A percentile compares a stretch with the other conserved stretches of the same genome.
These are phyloP conservation scores for Lenzites betulinus DNA, from an alignment of 768 basidiomycete species.

Conservation along the genomic window DNA sequence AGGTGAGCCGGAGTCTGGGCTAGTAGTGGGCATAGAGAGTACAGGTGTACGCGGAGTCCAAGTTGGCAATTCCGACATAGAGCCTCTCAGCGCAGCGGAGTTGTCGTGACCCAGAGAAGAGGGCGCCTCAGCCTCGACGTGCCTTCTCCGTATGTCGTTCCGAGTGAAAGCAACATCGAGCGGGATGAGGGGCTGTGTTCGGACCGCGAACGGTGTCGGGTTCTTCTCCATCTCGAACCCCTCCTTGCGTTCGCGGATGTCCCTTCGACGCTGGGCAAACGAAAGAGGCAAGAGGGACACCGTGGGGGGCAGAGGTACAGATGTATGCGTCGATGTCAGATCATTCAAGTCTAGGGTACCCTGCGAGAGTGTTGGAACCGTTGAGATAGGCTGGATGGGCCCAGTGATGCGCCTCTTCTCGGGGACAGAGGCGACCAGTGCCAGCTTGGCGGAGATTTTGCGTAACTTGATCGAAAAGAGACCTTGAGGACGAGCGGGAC, in stretches of 20 bases:
- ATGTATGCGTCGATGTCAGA: too few species aligned
- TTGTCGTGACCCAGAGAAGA: too few species aligned
- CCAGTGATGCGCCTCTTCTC: background rate
- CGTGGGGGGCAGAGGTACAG: background rate
- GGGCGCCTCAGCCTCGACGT: slow-evolving; percentile 10
- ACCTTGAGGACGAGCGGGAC: background rate
- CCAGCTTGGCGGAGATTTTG: background rate
- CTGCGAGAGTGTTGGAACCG: background rate
- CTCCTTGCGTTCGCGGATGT: slow-evolving; percentile 22
- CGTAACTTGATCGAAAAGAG: background rate
- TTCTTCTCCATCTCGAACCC: slow-evolving; percentile 22
- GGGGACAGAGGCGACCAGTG: background rate
- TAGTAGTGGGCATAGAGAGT: background rate
- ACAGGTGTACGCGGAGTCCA: too few species aligned
- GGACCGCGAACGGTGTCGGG: slow-evolving; percentile 8
- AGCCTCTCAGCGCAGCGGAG: too few species aligned
- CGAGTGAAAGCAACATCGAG: slow-evolving; percentile 15
- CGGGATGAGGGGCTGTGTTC: slow-evolving; percentile 10
- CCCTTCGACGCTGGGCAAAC: slow-evolving; percentile 11
- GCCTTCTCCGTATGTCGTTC: slow-evolving; percentile 19
- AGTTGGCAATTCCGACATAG: too few species aligned
- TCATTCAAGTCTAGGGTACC: too few species aligned
- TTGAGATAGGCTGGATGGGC: background rate
- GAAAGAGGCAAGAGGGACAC: slow-evolving; percentile 13
- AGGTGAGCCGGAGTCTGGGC: background rate